A percentile compares a stretch with the other conserved stretches of the same genome.
Evolutionary conservation across 805 yeast species (phyloP).

Genomic region (Ogataea philodendri): DNA sequence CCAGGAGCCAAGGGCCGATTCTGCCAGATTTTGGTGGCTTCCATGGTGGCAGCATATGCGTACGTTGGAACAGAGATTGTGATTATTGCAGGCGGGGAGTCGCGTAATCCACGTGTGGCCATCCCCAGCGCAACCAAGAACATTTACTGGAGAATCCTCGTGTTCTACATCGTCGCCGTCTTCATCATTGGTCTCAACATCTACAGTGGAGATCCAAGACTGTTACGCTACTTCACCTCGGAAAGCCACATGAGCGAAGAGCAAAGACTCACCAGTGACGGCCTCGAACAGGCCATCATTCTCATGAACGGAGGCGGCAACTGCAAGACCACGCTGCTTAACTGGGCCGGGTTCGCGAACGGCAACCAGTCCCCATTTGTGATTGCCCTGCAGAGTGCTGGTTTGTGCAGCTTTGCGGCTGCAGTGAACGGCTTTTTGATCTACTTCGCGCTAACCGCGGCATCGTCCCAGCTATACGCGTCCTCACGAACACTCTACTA

Average conservation of each 20-base stretch:
- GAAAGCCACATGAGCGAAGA: constrained; percentile 23
- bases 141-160: constrained; percentile 66
- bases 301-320: constrained; percentile 28
- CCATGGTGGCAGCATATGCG: constrained; percentile 67
- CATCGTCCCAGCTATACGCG: constrained; percentile 56
- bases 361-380: constrained; percentile 58
- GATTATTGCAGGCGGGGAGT: constrained; percentile 81
- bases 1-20: constrained; percentile 61
- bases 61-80: constrained; percentile 83
- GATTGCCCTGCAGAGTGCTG: constrained; percentile 52
- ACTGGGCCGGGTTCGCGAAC: constrained; percentile 40
- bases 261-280: constrained; percentile 6
- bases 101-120: constrained; percentile 74
- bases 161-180: constrained; percentile 64
- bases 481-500: constrained; percentile 59
- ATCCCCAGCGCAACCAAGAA: constrained; percentile 74
- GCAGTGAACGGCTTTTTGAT: constrained; percentile 53
- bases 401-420: constrained; percentile 48
- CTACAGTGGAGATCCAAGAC: constrained; percentile 75
- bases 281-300: constrained; percentile 21
- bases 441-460: constrained; percentile 56
- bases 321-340: constrained; percentile 26
- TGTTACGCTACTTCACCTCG: constrained; percentile 52
- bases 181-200: constrained; percentile 70
- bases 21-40: constrained; percentile 57